phyloP scores from a whole-genome alignment of 768 basidiomycete species.

The Cystobasidium ongulense region DNA sequence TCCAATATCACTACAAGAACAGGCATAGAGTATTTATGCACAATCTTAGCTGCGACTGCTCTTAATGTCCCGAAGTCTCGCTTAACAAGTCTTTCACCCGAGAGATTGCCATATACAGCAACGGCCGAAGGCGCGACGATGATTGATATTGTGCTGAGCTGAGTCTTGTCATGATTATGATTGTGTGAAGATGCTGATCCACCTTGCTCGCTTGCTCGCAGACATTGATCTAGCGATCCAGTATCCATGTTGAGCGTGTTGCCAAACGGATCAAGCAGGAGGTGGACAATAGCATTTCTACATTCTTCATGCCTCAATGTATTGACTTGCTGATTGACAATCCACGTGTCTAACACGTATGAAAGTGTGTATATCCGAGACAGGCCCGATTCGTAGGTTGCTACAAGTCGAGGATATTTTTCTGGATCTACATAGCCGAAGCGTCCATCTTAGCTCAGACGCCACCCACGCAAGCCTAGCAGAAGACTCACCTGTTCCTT shows the following conservation, averaged over 20 bases:
- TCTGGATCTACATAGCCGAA: slow-evolving; percentile 45
- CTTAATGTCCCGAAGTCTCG: slow-evolving; percentile 11
- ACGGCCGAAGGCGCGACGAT: slow-evolving; percentile 21
- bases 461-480: neutral
- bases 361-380: slow-evolving; percentile 55
- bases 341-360: slow-evolving; percentile 50
- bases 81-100: slow-evolving; percentile 27
- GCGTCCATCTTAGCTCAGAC: neutral
- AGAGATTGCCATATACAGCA: slow-evolving; percentile 35
- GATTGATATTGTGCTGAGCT: slow-evolving; percentile 35
- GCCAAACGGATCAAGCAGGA: slow-evolving; percentile 44
- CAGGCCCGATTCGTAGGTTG: slow-evolving; percentile 55
- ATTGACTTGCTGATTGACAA: slow-evolving; percentile 44
- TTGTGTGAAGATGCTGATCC: neutral
- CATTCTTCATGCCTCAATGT: slow-evolving; percentile 47
- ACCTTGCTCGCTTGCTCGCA: neutral
- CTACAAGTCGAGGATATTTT: slow-evolving; percentile 57
- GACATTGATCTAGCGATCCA: slow-evolving; percentile 7
- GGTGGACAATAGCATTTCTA: slow-evolving; percentile 43
- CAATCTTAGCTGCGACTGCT: slow-evolving; percentile 3
- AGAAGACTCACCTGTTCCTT: slow-evolving; percentile 52
- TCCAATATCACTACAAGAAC: neutral
- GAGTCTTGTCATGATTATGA: slow-evolving; percentile 8
- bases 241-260: slow-evolving; percentile 6
- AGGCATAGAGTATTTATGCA: slow-evolving; percentile 9